Percentiles rank a stretch among this genome's conserved stretches.
These are phyloP conservation scores for Asterophora parasitica DNA, from an alignment of 768 basidiomycete genomes.

Conservation along the genomic window DNA sequence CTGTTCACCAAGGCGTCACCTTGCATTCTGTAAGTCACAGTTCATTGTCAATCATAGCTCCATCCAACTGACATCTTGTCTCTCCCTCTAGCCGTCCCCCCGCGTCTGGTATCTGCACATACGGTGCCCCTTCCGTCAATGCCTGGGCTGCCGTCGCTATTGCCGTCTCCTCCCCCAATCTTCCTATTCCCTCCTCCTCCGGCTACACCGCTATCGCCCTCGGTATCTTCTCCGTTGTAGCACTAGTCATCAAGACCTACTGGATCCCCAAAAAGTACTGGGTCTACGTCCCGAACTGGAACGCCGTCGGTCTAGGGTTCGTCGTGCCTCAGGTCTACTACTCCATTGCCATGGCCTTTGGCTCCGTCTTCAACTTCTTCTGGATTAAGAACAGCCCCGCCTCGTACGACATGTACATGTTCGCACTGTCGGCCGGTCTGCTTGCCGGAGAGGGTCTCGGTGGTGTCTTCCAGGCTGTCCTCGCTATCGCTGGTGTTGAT, in stretches of 20 bases:
- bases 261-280: constrained; percentile 45
- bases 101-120: constrained; percentile 37
- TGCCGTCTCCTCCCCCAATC: constrained; percentile 43
- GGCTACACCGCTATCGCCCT: constrained; percentile 57
- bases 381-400: constrained; percentile 43
- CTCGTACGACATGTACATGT: constrained; percentile 54
- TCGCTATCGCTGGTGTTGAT: constrained; percentile 48
- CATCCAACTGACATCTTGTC: background rate
- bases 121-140: constrained; percentile 49
- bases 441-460: constrained; percentile 59
- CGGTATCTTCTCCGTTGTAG: constrained; percentile 38
- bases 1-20: constrained; percentile 59
- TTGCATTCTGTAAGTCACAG: constrained; percentile 45
- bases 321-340: constrained; percentile 49
- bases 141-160: constrained; percentile 56
- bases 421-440: constrained; percentile 48
- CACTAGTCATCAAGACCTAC: constrained; percentile 41
- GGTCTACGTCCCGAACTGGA: constrained; percentile 52
- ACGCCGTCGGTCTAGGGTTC: constrained; percentile 49
- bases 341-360: constrained; percentile 46
- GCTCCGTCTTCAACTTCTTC: constrained; percentile 42
- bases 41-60: background rate
- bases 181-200: constrained; percentile 50
- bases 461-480: constrained; percentile 53
- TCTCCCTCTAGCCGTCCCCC: constrained; percentile 21